Percentiles rank a stretch among this genome's conserved stretches.
phyloP scores from a whole-genome alignment of 73 alveolate genomes.

The Paraurostyla sp. region DNA sequence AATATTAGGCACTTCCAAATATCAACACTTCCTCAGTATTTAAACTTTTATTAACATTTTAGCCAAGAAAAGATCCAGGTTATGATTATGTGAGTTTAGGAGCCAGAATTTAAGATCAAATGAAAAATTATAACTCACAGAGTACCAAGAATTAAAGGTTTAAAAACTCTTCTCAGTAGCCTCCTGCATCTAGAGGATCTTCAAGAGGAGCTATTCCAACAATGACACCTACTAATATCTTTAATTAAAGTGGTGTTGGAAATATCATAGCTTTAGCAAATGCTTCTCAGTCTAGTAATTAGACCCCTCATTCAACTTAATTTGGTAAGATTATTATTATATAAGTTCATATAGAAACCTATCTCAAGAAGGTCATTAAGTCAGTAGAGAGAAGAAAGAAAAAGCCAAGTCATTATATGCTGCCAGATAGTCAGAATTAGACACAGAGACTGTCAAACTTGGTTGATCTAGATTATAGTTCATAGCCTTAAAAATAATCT shows the following conservation, averaged over 20 bases:
- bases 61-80: conserved; percentile 29
- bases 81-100: conserved; percentile 39
- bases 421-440: background rate
- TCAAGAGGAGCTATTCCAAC: background rate
- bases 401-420: conserved; percentile 7
- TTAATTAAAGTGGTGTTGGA: background rate
- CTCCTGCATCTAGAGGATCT: conserved; percentile 27
- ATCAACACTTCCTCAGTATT: background rate
- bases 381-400: conserved; percentile 52
- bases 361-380: conserved; percentile 26
- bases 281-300: background rate
- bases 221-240: conserved; percentile 1
- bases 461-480: background rate
- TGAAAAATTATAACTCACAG: background rate
- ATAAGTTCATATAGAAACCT: background rate
- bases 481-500: background rate
- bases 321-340: background rate
- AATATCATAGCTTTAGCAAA: background rate
- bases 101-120: background rate
- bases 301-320: background rate
- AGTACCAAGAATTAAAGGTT: background rate
- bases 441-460: background rate
- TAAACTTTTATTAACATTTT: background rate
- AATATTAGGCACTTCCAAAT: background rate
- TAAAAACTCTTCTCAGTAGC: background rate